Conservation (phyloP, 306 rosid genomes). For the Phaseolus lunatus region DNA sequence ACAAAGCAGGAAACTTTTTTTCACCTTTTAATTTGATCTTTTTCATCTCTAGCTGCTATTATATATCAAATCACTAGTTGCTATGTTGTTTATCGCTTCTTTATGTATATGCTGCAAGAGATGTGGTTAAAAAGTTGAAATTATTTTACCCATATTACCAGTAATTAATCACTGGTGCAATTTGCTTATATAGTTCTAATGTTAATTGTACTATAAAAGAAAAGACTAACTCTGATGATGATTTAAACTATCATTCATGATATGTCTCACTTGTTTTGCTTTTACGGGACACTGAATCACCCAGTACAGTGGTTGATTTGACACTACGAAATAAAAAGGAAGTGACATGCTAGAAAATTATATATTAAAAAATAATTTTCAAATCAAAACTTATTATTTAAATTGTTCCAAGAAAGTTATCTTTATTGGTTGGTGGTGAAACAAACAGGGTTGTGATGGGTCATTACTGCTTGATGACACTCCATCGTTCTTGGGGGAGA, state of each 20-base stretch:
- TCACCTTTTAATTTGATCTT: background rate
- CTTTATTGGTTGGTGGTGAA: background rate
- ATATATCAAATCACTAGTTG: background rate
- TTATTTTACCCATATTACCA: background rate
- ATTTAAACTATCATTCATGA: too few species aligned
- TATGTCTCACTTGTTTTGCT: too few species aligned
- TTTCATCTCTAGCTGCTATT: background rate
- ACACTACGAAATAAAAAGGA: background rate
- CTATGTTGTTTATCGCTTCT: too few species aligned
- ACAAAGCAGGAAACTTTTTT: background rate
- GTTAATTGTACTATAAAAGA: background rate
- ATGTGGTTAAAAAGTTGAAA: background rate
- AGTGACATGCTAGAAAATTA: too few species aligned
- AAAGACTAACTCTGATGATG: too few species aligned
- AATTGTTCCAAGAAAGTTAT: too few species aligned
- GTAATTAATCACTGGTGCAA: background rate
- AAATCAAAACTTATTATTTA: too few species aligned
- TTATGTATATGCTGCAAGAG: background rate
- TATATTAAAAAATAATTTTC: too few species aligned
- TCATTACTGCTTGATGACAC: slow-evolving; percentile 80
- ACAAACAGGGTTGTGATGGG: slow-evolving; percentile 84
- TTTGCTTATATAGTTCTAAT: background rate
- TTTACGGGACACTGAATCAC: background rate
- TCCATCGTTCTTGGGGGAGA: slow-evolving; percentile 63
- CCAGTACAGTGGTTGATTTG: background rate